Evolutionary conservation across 2,329 filamentous ascomycete species (phyloP).

Genomic region (Lecanosticta acicola): DNA sequence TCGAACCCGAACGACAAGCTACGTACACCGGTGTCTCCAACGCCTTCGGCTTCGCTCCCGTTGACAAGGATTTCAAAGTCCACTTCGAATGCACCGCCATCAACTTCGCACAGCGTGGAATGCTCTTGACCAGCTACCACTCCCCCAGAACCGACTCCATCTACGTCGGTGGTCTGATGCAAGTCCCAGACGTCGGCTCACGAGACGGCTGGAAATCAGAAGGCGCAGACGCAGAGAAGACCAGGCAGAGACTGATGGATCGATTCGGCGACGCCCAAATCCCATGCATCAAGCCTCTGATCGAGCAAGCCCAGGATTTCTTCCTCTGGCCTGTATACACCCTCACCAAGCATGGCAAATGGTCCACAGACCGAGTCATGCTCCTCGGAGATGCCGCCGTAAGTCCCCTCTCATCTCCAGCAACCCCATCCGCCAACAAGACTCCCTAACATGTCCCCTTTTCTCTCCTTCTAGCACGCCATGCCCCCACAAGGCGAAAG

Average conservation of each 20-base stretch:
- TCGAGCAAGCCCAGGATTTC: constrained; percentile 39
- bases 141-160: constrained; percentile 33
- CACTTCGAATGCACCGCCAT: constrained; percentile 41
- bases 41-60: constrained; percentile 42
- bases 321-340: constrained; percentile 45
- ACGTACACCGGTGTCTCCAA: constrained; percentile 44
- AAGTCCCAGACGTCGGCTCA: constrained; percentile 39
- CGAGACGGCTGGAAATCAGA: constrained; percentile 43
- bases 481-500: constrained; percentile 50
- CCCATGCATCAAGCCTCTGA: constrained; percentile 34
- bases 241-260: constrained; percentile 37
- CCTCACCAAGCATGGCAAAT: constrained; percentile 39
- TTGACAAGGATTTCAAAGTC: constrained; percentile 33
- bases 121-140: constrained; percentile 42
- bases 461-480: constrained; percentile 32
- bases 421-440: neutral
- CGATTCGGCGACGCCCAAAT: constrained; percentile 39
- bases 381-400: constrained; percentile 43
- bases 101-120: constrained; percentile 43
- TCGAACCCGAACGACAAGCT: constrained; percentile 40
- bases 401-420: constrained; percentile 20
- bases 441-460: neutral
- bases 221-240: constrained; percentile 40
- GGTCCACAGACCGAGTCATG: constrained; percentile 42
- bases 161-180: constrained; percentile 43